Conservation (phyloP, 805 yeast genomes). For the Hanseniaspora hatyaiensis region DNA sequence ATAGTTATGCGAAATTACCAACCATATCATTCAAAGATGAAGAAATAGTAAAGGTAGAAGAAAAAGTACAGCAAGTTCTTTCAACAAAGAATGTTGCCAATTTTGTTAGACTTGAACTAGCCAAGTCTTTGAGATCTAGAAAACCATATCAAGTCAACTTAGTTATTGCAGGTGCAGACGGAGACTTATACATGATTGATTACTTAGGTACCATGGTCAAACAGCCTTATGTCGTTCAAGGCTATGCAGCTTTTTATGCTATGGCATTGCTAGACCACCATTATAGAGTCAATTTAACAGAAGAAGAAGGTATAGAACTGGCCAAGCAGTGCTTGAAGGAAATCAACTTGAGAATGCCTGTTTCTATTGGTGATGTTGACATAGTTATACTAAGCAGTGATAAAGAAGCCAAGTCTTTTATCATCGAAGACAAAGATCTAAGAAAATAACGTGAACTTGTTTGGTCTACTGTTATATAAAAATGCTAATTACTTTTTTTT, state of each 20-base stretch:
- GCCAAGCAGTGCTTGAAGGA: constrained; percentile 66
- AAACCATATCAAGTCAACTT: constrained; percentile 92
- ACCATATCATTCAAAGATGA: constrained; percentile 9
- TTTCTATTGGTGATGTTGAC: constrained; percentile 15
- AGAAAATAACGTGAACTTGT: background rate
- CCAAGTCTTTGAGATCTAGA: constrained; percentile 78
- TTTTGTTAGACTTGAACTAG: constrained; percentile 77
- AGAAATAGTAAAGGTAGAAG: background rate
- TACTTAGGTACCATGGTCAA: constrained; percentile 85
- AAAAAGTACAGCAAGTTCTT: constrained; percentile 37
- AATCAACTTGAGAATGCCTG: constrained; percentile 70
- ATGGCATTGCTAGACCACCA: constrained; percentile 83
- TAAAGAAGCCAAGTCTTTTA: constrained; percentile 27
- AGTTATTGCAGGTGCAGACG: constrained; percentile 75
- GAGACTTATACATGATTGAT: constrained; percentile 73
- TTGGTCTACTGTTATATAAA: background rate
- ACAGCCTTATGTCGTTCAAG: constrained; percentile 94
- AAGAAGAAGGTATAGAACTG: constrained; percentile 68
- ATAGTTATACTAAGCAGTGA: constrained; percentile 26
- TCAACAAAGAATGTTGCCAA: constrained; percentile 79
- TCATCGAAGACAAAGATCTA: constrained; percentile 9
- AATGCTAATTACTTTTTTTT: too few species aligned
- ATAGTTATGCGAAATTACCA: constrained; percentile 47
- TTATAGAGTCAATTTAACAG: constrained; percentile 61
- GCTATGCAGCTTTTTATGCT: constrained; percentile 94